These are phyloP conservation scores for Byssothecium circinans DNA, from an alignment of 2,329 filamentous ascomycete genomes.

Conservation along the genomic window DNA sequence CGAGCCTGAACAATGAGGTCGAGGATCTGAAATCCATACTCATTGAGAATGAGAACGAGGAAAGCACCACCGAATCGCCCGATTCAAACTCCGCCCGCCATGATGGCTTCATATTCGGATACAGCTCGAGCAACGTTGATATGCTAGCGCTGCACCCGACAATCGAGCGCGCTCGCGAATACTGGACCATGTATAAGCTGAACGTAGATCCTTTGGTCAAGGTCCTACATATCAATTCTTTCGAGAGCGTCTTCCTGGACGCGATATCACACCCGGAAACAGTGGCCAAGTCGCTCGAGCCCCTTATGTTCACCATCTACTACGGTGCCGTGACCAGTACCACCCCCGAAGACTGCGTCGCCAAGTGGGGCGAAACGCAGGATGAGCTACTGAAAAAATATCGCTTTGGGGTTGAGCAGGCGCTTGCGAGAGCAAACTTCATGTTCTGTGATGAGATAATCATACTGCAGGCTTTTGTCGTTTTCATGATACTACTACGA, in stretches of 20 bases:
- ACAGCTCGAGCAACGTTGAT: constrained; percentile 70
- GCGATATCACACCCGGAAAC: constrained; percentile 61
- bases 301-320: constrained; percentile 64
- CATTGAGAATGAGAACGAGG: constrained; percentile 63
- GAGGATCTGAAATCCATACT: constrained; percentile 65
- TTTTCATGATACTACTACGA: constrained; percentile 62
- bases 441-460: constrained; percentile 63
- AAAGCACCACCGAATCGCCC: constrained; percentile 55
- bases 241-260: constrained; percentile 63
- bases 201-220: constrained; percentile 75
- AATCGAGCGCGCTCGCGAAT: constrained; percentile 64
- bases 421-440: constrained; percentile 63
- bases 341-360: constrained; percentile 50
- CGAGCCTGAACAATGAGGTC: constrained; percentile 73
- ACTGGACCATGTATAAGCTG: constrained; percentile 72
- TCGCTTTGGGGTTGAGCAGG: constrained; percentile 65
- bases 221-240: constrained; percentile 69
- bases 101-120: constrained; percentile 73
- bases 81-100: constrained; percentile 55
- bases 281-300: constrained; percentile 60
- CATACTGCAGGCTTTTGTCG: constrained; percentile 63
- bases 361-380: constrained; percentile 56
- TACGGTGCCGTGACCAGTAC: constrained; percentile 59
- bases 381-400: constrained; percentile 55
- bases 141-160: constrained; percentile 66